Conservation (phyloP, 495 filamentous ascomycete genomes). For the Lentithecium fluviatile region DNA sequence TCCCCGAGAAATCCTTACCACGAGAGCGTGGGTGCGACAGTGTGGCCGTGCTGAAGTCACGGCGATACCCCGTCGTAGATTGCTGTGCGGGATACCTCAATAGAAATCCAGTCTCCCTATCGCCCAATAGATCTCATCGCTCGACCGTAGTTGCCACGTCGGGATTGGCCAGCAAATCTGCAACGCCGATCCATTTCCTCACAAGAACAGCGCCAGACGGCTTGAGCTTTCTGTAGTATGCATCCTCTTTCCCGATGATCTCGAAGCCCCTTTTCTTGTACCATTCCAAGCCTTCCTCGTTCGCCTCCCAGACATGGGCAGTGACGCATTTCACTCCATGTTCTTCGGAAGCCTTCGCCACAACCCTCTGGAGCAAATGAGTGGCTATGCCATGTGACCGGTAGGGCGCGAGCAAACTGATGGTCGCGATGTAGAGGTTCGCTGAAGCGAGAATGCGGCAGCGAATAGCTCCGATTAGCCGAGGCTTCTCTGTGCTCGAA, state of each 20-base stretch:
- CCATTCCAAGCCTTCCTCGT: constrained; percentile 83
- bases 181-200: constrained; percentile 49
- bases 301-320: constrained; percentile 94
- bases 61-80: no score
- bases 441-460: constrained; percentile 66
- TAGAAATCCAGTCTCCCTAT: no score
- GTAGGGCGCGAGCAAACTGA: constrained; percentile 80
- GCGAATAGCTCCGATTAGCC: constrained; percentile 61
- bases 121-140: neutral
- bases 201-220: constrained; percentile 80
- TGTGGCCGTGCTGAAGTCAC: no score
- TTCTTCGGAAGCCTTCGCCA: constrained; percentile 40
- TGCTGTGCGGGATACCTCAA: no score
- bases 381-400: constrained; percentile 75
- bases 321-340: constrained; percentile 61
- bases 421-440: constrained; percentile 83
- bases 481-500: constrained; percentile 24
- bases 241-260: constrained; percentile 54
- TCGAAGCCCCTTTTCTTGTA: constrained; percentile 79
- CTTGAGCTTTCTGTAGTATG: constrained; percentile 82
- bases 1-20: no score
- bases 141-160: neutral
- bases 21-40: no score
- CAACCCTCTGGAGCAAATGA: constrained; percentile 62
- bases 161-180: constrained; percentile 34